Evolutionary conservation across 2,329 filamentous ascomycete genomes (phyloP), one percentile per base, ranked within the genome.

Genomic region (Neodidymelliopsis sp.): DNA sequence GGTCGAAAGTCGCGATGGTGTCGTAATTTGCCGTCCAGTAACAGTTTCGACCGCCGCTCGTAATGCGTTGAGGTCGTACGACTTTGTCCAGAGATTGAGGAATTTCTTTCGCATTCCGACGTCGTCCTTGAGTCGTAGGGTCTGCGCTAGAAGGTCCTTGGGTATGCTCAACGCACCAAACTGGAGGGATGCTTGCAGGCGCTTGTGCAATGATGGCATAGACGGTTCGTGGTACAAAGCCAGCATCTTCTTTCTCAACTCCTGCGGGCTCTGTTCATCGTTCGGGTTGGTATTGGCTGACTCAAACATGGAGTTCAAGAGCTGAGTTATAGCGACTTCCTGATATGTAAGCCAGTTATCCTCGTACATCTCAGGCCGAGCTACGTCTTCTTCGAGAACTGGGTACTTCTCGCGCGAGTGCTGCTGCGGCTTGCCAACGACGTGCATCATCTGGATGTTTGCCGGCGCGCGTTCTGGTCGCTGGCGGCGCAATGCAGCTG

Each of bases 321-420:
- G 72, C 60, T 86, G 83, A 0, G 82, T 82, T 33, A 87, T 79
- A 27, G 82, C 79, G 16, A 81, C 72, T 61, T 87, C 84, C 60
- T 87, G 84, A 52, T 86, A 80, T 10, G 74, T 76, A 27, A 87
- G 78, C 84, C 84, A 87, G 46, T 80, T 76, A 34, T 86, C 83
- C 59, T 86, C 83, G 63, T 86, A 86, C 55, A 87, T 74, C 42
- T 80, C 76, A n/a, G 83, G 77, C 36, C 79, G 78, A 2, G 74
- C 70, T 19, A 86, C 73, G 56, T 84, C 77, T 50, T 85, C 81
- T 0, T 67, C 59, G 4, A 86, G 69, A 4, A 84, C 66, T 2
- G 81, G 80, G 60, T 83, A 84, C 37, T 75, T 71, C 8, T 71
- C 69, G 16, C 57, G 60, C 12, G 59, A 48, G 10, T 45, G 44